These are phyloP conservation scores for Cardiospermum halicacabum DNA, from an alignment of 345 rosid genomes.

Conservation along the genomic window DNA sequence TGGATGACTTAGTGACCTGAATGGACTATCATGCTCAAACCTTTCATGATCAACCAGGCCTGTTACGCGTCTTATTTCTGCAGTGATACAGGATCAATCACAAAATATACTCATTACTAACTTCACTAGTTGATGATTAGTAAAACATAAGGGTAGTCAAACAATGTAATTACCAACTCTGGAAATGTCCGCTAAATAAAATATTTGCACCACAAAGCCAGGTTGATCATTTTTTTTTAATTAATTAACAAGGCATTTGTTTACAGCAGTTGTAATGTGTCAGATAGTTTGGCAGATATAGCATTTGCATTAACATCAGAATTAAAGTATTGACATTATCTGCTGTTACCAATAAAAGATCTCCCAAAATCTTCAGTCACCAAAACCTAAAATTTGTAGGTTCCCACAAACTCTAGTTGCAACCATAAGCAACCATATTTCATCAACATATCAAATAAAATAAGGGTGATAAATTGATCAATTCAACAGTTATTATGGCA, in stretches of 20 bases:
- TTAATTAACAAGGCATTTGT: neutral
- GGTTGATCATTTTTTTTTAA: neutral
- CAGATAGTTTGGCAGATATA: neutral
- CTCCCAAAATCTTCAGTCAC: no score
- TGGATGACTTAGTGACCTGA: constrained; percentile 65
- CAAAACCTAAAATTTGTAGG: no score
- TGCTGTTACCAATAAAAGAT: no score
- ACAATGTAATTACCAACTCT: neutral
- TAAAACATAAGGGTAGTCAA: no score
- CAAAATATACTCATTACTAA: neutral
- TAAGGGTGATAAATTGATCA: no score
- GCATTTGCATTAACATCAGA: neutral
- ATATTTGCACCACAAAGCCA: neutral
- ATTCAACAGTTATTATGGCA: no score
- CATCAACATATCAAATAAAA: no score
- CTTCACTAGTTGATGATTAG: neutral
- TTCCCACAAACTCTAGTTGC: no score
- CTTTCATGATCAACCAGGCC: constrained; percentile 65
- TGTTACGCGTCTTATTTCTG: constrained; percentile 76
- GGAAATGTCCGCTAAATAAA: neutral
- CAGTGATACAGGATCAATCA: constrained; percentile 14
- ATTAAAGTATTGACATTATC: no score
- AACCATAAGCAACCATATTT: no score
- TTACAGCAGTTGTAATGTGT: neutral
- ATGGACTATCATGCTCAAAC: constrained; percentile 81